phyloP scores from a whole-genome alignment of 2,329 filamentous ascomycete species.

The Aschersonia sp. region DNA sequence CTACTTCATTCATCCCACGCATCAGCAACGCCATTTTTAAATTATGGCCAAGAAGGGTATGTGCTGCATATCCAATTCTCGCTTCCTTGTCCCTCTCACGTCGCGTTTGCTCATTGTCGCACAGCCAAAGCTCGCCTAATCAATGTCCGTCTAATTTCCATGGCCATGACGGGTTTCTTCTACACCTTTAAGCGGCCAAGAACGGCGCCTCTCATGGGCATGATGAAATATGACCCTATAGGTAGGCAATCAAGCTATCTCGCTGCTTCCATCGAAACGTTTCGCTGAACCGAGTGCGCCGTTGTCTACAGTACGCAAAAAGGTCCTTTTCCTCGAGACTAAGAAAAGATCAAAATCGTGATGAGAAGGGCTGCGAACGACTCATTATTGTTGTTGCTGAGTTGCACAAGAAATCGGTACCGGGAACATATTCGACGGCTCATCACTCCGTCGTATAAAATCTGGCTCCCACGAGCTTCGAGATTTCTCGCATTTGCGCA shows the following conservation, averaged over 20 bases:
- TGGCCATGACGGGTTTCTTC: slow-evolving; percentile 98
- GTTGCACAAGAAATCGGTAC: too few species aligned
- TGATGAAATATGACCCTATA: slow-evolving; percentile 98
- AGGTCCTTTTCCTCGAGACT: slow-evolving; percentile 89
- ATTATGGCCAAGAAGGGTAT: neutral
- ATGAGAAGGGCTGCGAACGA: too few species aligned
- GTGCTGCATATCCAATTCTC: neutral
- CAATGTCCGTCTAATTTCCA: slow-evolving; percentile 85
- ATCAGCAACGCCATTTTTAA: neutral
- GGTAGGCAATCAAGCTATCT: slow-evolving; percentile 35
- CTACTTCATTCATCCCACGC: too few species aligned
- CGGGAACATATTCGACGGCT: too few species aligned
- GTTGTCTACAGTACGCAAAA: slow-evolving; percentile 59
- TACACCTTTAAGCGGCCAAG: slow-evolving; percentile 79
- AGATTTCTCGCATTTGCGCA: too few species aligned
- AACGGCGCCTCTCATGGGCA: slow-evolving; percentile 70
- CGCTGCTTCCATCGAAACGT: neutral
- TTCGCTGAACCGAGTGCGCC: neutral
- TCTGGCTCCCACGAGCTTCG: too few species aligned
- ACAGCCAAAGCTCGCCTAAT: slow-evolving; percentile 83
- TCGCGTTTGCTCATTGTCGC: neutral
- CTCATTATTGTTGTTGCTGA: too few species aligned
- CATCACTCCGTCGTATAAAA: too few species aligned
- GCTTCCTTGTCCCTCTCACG: neutral
- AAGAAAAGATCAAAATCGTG: slow-evolving; percentile 53